Evolutionary conservation across 805 yeast genomes (phyloP).

Genomic region (Yamadazyma akitaensis): DNA sequence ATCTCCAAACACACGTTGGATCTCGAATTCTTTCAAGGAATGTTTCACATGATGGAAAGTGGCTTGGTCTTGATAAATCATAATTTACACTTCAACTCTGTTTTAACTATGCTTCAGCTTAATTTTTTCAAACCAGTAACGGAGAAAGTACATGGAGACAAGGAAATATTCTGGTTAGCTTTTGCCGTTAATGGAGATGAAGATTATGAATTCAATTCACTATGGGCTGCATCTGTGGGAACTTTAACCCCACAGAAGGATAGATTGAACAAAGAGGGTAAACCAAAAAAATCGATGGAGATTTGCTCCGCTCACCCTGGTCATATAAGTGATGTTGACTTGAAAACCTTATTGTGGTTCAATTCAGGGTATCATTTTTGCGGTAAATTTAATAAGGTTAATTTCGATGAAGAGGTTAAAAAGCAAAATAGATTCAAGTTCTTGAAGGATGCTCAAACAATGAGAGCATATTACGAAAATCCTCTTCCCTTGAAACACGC

Average conservation of each 20-base stretch:
- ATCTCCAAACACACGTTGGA: slow-evolving; percentile 30
- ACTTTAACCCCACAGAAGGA: slow-evolving; percentile 26
- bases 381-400: slow-evolving; percentile 27
- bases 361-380: slow-evolving; percentile 43
- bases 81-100: slow-evolving; percentile 23
- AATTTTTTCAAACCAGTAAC: slow-evolving; percentile 24
- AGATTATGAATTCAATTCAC: slow-evolving; percentile 23
- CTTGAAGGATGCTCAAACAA: slow-evolving; percentile 19
- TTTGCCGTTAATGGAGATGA: slow-evolving; percentile 27
- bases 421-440: slow-evolving; percentile 23
- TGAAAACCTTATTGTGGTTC: slow-evolving; percentile 33
- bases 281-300: slow-evolving; percentile 20
- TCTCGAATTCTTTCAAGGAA: slow-evolving; percentile 31
- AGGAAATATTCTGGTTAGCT: slow-evolving; percentile 31
- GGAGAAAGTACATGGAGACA: slow-evolving; percentile 26
- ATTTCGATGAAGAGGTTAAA: slow-evolving; percentile 33
- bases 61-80: slow-evolving; percentile 28
- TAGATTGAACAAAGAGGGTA: slow-evolving; percentile 18
- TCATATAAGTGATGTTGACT: slow-evolving; percentile 35
- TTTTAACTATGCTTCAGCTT: slow-evolving; percentile 28
- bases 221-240: slow-evolving; percentile 27
- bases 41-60: slow-evolving; percentile 38
- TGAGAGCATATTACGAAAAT: slow-evolving; percentile 27
- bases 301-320: slow-evolving; percentile 45
- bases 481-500: slow-evolving; percentile 43